A percentile compares a stretch with the other conserved stretches of the same genome.
Evolutionary conservation across 129 eudicot species (phyloP).

Genomic region (Erigeron canadensis): DNA sequence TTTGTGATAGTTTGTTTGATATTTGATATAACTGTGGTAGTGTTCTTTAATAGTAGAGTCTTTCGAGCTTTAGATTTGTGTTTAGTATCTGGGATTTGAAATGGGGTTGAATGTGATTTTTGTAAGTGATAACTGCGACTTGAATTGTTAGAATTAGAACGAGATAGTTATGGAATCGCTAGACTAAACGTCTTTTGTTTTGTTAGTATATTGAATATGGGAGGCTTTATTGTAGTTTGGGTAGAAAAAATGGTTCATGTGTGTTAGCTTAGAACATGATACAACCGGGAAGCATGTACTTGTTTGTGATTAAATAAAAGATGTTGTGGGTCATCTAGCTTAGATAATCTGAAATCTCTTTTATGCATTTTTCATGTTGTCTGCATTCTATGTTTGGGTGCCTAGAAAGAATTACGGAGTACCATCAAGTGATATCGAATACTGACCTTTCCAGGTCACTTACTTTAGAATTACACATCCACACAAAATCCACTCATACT

Average conservation of each 20-base stretch:
- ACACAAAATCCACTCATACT: too few species aligned
- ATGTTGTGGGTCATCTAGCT: not conserved
- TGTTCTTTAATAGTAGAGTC: slow-evolving; percentile 6
- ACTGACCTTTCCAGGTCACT: not conserved
- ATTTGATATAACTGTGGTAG: slow-evolving; percentile 8
- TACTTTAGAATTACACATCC: too few species aligned
- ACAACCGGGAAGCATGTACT: not conserved
- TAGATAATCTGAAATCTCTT: not conserved
- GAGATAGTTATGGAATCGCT: not conserved
- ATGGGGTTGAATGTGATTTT: not conserved
- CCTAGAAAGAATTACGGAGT: not conserved
- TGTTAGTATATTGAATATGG: not conserved
- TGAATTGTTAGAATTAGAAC: not conserved
- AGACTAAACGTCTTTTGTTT: not conserved
- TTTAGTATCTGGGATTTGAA: not conserved
- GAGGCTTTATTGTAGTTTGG: not conserved
- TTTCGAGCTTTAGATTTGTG: not conserved
- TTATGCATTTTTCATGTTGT: not conserved
- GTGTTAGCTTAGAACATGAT: not conserved
- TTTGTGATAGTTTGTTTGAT: slow-evolving; percentile 15
- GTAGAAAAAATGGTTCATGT: not conserved
- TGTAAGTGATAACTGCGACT: not conserved
- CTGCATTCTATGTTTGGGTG: not conserved
- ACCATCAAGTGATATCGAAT: not conserved
- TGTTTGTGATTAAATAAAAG: not conserved